Evolutionary conservation across 768 basidiomycete genomes (phyloP).

Genomic region (Pluteus cervinus): DNA sequence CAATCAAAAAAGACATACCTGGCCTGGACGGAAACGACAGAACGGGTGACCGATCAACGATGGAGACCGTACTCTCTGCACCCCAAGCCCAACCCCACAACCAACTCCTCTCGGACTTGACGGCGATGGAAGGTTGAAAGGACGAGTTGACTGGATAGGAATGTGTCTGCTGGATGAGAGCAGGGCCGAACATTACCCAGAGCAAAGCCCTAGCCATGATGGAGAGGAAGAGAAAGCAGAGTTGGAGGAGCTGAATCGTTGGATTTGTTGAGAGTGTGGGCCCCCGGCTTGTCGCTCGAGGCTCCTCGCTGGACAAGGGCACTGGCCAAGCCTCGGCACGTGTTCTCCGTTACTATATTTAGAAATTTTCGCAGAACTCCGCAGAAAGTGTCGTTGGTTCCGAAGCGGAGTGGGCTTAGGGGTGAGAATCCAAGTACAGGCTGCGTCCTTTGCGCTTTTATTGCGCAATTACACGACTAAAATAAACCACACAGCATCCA

Average conservation of each 20-base stretch:
- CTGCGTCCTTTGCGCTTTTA: too few relatives aligned
- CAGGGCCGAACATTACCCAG: constrained; percentile 19
- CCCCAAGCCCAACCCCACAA: constrained; percentile 67
- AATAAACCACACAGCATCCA: too few relatives aligned
- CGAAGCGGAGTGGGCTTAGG: too few relatives aligned
- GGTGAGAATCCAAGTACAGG: too few relatives aligned
- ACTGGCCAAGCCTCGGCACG: too few relatives aligned
- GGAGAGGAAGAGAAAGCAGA: constrained; percentile 1
- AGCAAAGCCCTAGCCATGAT: constrained; percentile 17
- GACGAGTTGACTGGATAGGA: constrained; percentile 24
- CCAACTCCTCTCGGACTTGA: constrained; percentile 49
- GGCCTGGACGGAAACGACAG: constrained; percentile 67
- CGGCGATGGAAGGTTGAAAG: constrained; percentile 23
- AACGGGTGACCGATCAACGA: constrained; percentile 70
- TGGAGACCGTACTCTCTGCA: constrained; percentile 62
- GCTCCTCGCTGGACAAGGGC: too few relatives aligned
- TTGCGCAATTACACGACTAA: too few relatives aligned
- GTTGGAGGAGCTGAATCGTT: background rate
- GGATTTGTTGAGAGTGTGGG: too few relatives aligned
- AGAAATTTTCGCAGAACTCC: too few relatives aligned
- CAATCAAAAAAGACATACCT: constrained; percentile 24
- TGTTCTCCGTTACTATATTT: too few relatives aligned
- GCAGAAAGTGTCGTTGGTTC: too few relatives aligned
- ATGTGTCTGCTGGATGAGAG: constrained; percentile 9
- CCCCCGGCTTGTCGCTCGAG: too few relatives aligned